phyloP scores from a whole-genome alignment of 331 rosid species.

The Acacia concinna region DNA sequence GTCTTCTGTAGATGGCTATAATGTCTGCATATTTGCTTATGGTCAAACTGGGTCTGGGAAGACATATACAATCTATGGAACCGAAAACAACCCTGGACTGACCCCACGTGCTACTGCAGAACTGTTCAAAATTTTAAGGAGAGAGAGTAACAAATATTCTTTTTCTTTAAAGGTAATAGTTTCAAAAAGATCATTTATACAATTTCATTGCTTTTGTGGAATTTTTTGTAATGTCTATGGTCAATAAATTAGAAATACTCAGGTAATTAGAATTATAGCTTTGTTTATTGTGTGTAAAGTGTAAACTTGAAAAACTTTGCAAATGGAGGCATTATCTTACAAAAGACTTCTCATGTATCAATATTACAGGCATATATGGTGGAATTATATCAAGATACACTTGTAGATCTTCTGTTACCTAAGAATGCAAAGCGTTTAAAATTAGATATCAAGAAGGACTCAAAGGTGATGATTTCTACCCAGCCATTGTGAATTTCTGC shows the following conservation, averaged over 20 bases:
- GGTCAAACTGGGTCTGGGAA: constrained; percentile 99
- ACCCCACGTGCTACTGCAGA: constrained; percentile 90
- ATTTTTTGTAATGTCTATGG: neutral
- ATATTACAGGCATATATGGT: constrained; percentile 82
- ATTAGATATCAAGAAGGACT: constrained; percentile 90
- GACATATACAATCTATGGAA: constrained; percentile 90
- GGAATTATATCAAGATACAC: constrained; percentile 94
- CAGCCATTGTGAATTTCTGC: constrained; percentile 21
- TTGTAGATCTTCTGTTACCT: constrained; percentile 81
- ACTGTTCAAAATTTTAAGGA: constrained; percentile 69
- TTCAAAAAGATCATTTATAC: constrained; percentile 3
- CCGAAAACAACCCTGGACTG: constrained; percentile 72
- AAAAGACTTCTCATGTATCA: constrained; percentile 2
- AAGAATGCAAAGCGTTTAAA: constrained; percentile 68
- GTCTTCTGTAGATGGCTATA: constrained; percentile 87
- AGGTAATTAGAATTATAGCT: neutral
- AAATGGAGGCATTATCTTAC: neutral
- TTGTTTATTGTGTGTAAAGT: neutral
- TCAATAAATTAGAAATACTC: neutral
- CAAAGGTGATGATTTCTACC: constrained; percentile 56
- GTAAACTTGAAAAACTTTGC: neutral
- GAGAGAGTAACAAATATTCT: constrained; percentile 77
- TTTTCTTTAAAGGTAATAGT: constrained; percentile 78
- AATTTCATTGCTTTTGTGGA: neutral
- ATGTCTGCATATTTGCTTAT: constrained; percentile 95